Base-by-base conservation (phyloP, 1,284 basidiomycete species). In the Coniferiporia weirii region DNA sequence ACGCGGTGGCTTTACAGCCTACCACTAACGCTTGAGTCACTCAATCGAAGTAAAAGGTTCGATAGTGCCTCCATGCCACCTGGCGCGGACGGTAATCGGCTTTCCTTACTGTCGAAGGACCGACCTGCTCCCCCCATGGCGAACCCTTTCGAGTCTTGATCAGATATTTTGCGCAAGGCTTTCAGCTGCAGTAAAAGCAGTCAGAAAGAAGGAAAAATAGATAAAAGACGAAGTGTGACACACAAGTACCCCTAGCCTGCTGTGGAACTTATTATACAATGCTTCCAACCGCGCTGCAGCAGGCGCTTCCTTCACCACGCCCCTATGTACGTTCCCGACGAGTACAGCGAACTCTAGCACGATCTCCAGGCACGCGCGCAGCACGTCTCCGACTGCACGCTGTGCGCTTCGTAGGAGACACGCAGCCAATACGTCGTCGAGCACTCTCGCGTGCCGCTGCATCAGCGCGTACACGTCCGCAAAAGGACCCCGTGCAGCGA, bases 341-440 rank as follows among this genome's bases (percentile, higher is more conserved):
- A 89, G 71, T 45, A 89, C 79, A 43, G 83, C 83, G 60, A 92
- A 79, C 59, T 89, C 84, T 47, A 95, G 75, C 4, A 93, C 76
- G 36, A 84, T 69, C 63, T 89, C 84, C 61, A 93, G 73, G 20
- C 82, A 76, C 27, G 80, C 77, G 53, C 84, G 81, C 38, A 95
- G 74, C 20, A 89, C 72, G 63, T 89, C 85, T 0, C 83, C 83
- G 7, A 81, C 83, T 1, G 79, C 76, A 64, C 84, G 79, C 68
- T 94, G 91, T 2, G 81, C 79, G 0, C 88, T 83, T 40, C 88
- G 76, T 36, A 94, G 72, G n/a, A 94, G 74, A 67, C 90, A 93
- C 10, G 89, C 85, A 55, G 79, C 84, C 27, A 93, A 76, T 34
- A 95, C 85, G 62, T 87, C 80, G 67, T 94, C 87, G 64, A 95